These are phyloP conservation scores for Chrysanthemum makinoi DNA, from an alignment of 129 eudicot genomes.

Conservation along the genomic window DNA sequence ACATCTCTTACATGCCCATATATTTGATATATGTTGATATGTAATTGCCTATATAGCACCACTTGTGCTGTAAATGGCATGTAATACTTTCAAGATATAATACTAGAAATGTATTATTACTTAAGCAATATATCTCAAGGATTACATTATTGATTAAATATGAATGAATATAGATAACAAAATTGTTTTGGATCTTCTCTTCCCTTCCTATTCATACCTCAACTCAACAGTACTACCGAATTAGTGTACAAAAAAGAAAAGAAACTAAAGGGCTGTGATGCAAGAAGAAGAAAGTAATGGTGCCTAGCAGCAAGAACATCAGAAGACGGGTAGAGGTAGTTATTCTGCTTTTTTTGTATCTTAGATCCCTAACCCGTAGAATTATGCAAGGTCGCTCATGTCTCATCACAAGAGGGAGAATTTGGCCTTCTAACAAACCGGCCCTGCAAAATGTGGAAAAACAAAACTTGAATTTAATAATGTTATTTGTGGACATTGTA, in stretches of 20 bases:
- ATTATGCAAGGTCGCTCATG: not conserved
- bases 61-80: too few relatives aligned
- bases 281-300: conserved; percentile 11
- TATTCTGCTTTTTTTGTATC: too few relatives aligned
- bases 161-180: conserved; percentile 12
- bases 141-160: not conserved
- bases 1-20: too few relatives aligned
- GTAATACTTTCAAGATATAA: too few relatives aligned
- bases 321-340: not conserved
- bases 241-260: not conserved
- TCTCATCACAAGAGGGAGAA: conserved; percentile 40
- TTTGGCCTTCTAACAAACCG: conserved; percentile 62
- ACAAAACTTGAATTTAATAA: not conserved
- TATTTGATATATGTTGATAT: too few relatives aligned
- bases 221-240: not conserved
- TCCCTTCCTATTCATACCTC: conserved; percentile 21
- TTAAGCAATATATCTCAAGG: too few relatives aligned
- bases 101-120: too few relatives aligned
- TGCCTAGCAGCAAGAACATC: not conserved
- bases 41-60: too few relatives aligned
- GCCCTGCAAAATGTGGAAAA: conserved; percentile 39
- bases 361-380: not conserved
- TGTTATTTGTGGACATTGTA: not conserved
- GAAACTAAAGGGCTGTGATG: not conserved
- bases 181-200: conserved; percentile 11